Evolutionary conservation across 2,329 filamentous ascomycete genomes (phyloP), one percentile per base, ranked within the genome.

Genomic region (Ustilaginoidea virens): DNA sequence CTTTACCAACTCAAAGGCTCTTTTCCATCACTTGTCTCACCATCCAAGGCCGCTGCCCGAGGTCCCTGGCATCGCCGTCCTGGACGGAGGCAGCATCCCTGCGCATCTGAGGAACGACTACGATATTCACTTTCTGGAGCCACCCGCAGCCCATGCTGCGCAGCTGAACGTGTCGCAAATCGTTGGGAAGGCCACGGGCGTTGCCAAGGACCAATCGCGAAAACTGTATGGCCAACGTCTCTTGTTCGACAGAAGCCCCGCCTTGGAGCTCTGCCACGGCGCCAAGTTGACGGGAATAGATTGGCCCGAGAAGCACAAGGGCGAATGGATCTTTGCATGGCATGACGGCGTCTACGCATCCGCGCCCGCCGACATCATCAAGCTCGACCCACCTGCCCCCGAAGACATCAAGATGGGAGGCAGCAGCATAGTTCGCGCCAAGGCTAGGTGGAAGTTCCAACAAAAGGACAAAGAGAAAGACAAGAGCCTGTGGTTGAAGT

Each of bases 261-360:
- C 56, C 2, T 43, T 66, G 10, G 61, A 66, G 32, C 48, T 64
- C 26, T 58, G 58, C 3, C 49, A 55, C 10, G 66, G 64, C 1
- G 63, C 63, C 2, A 55, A 49, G 25, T 52, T 72, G 14, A 54
- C 61, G 1, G 66, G 65, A 0, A 46, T 72, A 17, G 52, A 57
- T 22, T 71, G 66, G 41, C 65, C 63, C 0, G 44, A 49, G 7
- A 58, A 57, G 39, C 67, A 67, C 39, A 48, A 55, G 3, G 67
- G 67, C 10, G 66, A 69, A 38, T 72, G 66, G 66, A 58, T 56
- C n/a, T 53, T 67, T 32, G 67, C 62, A 2, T 69, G 65, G 56
- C 65, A 72, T 35, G 66, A 71, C 34, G 66, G 63, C 0, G 41
- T 52, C 2, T 58, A 56, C 23, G 65, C 62, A 0, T 61, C 60